Evolutionary conservation across 306 rosid genomes (phyloP).

Genomic region (Pyrus bretschneideri): DNA sequence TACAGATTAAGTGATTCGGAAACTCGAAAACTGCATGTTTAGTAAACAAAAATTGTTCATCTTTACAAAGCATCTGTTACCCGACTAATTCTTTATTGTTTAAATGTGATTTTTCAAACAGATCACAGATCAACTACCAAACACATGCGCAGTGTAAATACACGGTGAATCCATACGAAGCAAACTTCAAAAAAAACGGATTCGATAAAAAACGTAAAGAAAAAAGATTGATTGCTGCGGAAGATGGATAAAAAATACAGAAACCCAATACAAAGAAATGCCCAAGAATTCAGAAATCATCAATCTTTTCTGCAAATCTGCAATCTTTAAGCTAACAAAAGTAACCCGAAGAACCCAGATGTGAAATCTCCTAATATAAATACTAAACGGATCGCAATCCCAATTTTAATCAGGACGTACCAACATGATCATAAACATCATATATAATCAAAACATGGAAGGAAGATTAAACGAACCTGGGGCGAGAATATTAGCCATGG

Average conservation of each 20-base stretch:
- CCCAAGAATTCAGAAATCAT: constrained; percentile 1
- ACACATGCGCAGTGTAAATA: constrained; percentile 10
- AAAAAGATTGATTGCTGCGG: not conserved
- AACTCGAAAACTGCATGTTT: constrained; percentile 1
- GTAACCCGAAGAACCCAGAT: constrained; percentile 17
- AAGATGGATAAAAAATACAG: not conserved
- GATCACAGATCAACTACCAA: constrained; percentile 16
- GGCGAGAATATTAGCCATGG: constrained; percentile 43
- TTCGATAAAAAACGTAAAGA: not conserved
- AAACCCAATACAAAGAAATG: constrained; percentile 4
- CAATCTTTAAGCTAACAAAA: constrained; percentile 30
- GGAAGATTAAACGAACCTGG: constrained; percentile 40
- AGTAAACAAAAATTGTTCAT: not conserved
- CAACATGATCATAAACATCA: not conserved
- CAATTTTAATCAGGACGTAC: not conserved
- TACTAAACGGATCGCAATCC: not conserved
- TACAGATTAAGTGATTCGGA: constrained; percentile 5
- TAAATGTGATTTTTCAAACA: not conserved
- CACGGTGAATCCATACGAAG: constrained; percentile 5
- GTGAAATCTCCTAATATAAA: not conserved
- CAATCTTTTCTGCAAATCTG: constrained; percentile 9
- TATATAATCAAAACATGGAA: not conserved
- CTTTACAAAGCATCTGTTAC: not conserved
- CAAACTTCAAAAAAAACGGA: not conserved
- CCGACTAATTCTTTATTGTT: not conserved